phyloP scores from a whole-genome alignment of 805 yeast genomes.

The Yarrowia bubula region DNA sequence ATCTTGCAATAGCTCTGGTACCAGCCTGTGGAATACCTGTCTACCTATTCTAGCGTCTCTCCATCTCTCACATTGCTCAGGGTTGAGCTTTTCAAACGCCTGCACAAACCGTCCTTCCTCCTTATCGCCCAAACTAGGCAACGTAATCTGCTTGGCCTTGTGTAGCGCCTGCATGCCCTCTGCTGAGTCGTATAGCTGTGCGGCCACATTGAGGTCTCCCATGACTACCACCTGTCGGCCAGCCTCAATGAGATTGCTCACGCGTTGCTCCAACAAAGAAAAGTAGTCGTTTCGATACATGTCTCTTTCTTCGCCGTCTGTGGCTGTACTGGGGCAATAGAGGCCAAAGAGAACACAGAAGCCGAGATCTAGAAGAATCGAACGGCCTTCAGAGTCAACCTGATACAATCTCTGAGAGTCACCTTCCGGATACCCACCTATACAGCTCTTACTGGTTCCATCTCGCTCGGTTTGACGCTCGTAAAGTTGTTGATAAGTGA shows the following conservation, averaged over 20 bases:
- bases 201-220: conserved; percentile 86
- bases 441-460: conserved; percentile 40
- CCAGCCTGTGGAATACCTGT: conserved; percentile 44
- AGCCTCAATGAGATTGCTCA: conserved; percentile 48
- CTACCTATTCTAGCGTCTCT: conserved; percentile 46
- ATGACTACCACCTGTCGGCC: conserved; percentile 73
- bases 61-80: conserved; percentile 39
- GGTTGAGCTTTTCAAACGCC: conserved; percentile 43
- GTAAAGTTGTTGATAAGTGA: conserved; percentile 36
- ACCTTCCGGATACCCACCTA: conserved; percentile 71
- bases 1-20: conserved; percentile 30
- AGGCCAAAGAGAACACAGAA: conserved; percentile 48
- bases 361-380: conserved; percentile 67
- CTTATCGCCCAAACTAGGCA: background rate
- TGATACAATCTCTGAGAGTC: conserved; percentile 28
- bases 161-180: conserved; percentile 54
- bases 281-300: conserved; percentile 57
- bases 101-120: conserved; percentile 27
- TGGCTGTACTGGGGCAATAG: conserved; percentile 81
- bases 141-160: conserved; percentile 34
- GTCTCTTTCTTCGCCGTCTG: conserved; percentile 62
- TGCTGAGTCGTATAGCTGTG: conserved; percentile 81
- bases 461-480: background rate
- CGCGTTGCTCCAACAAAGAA: conserved; percentile 57
- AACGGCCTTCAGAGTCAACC: conserved; percentile 83